phyloP scores from a whole-genome alignment of 805 yeast species.

The Saturnispora silvae region DNA sequence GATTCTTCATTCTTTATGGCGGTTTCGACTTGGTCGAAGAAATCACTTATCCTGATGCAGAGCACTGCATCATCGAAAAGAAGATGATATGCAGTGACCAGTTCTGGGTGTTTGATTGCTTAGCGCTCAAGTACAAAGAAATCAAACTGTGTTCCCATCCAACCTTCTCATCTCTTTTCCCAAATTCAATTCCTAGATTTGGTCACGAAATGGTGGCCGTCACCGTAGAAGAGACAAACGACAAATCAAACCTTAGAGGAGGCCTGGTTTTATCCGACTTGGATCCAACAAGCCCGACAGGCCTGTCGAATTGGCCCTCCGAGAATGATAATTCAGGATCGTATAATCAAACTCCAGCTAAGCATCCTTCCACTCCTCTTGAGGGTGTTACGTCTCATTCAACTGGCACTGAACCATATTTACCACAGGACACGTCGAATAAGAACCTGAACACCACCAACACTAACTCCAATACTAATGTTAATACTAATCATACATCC shows the following conservation, averaged over 20 bases:
- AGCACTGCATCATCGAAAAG: slow-evolving; percentile 30
- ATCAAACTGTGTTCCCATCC: slow-evolving; percentile 29
- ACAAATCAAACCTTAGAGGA: neutral
- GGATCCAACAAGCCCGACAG: neutral
- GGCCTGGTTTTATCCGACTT: neutral
- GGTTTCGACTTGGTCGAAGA: slow-evolving; percentile 43
- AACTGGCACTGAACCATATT: neutral
- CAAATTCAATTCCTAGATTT: slow-evolving; percentile 25
- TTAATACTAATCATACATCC: neutral
- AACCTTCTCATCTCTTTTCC: slow-evolving; percentile 17
- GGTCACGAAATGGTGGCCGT: slow-evolving; percentile 21
- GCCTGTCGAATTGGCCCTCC: neutral
- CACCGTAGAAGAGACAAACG: slow-evolving; percentile 22
- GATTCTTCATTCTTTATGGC: slow-evolving; percentile 57
- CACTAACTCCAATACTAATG: neutral
- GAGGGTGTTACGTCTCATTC: no score
- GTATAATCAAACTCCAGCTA: neutral
- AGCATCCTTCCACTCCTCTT: no score
- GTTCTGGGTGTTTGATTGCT: slow-evolving; percentile 50
- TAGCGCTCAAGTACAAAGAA: slow-evolving; percentile 38
- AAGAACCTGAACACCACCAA: neutral
- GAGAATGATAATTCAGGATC: slow-evolving; percentile 2
- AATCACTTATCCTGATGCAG: slow-evolving; percentile 20
- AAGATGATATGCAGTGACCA: slow-evolving; percentile 29
- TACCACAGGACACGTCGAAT: neutral